Percentiles rank a stretch among this genome's conserved stretches.
Conservation (phyloP, 176 grass and related monocot genomes). For the Eremochloa ophiuroides region DNA sequence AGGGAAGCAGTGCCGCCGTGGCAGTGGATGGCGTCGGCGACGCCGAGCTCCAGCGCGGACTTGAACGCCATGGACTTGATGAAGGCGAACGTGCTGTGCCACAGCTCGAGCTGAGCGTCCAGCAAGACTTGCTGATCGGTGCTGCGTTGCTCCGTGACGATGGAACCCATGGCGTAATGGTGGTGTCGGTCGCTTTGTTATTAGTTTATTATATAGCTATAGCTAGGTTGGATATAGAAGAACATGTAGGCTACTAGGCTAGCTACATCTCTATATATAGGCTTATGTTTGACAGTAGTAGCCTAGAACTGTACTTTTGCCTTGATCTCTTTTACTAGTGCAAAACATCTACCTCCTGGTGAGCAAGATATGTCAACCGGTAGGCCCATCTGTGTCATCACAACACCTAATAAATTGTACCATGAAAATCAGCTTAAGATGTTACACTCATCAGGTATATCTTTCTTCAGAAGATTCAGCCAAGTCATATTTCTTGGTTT, state of each 20-base stretch:
- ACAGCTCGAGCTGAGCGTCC: not conserved
- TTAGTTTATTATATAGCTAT: not conserved
- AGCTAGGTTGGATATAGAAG: not conserved
- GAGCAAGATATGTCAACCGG: not conserved
- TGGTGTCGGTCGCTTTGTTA: not conserved
- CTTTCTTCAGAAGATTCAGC: no score
- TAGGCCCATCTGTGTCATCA: not conserved
- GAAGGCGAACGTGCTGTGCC: not conserved
- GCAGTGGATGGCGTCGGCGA: not conserved
- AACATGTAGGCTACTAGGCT: not conserved
- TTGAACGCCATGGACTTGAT: not conserved
- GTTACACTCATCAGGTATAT: not conserved
- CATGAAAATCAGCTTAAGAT: not conserved
- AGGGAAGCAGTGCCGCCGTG: not conserved
- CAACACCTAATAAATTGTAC: not conserved
- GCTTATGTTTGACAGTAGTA: not conserved
- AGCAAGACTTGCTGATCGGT: not conserved
- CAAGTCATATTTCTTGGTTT: no score
- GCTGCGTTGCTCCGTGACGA: not conserved
- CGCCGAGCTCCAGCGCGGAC: not conserved
- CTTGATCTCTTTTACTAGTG: not conserved
- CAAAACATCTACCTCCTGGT: not conserved
- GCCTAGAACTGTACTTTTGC: not conserved
- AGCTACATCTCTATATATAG: not conserved
- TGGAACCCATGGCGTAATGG: not conserved